Conservation (phyloP, 1,284 basidiomycete species). For the Polyporus tsugae region DNA sequence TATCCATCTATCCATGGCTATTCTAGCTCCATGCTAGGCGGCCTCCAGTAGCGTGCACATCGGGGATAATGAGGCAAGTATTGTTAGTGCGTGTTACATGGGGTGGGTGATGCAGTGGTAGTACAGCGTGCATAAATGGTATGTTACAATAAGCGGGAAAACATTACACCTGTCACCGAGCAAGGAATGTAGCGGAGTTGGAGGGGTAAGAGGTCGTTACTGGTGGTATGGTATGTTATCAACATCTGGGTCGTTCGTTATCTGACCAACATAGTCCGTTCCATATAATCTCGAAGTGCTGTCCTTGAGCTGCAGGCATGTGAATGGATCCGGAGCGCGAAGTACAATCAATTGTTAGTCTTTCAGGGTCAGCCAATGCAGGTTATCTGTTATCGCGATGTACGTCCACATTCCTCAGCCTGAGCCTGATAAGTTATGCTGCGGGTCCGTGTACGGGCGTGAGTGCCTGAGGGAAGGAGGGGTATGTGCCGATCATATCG, state of each 20-base stretch:
- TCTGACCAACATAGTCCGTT: background rate
- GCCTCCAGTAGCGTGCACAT: background rate
- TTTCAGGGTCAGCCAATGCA: background rate
- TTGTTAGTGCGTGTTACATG: background rate
- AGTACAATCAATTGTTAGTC: background rate
- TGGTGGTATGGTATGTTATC: slow-evolving; percentile 5
- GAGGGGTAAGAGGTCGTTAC: slow-evolving; percentile 3
- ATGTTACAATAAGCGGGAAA: background rate
- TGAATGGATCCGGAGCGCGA: background rate
- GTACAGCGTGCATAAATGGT: background rate
- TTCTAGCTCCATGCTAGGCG: slow-evolving; percentile 5
- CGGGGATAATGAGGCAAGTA: background rate
- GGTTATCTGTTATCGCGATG: background rate
- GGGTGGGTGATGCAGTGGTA: slow-evolving; percentile 4
- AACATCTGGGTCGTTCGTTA: background rate
- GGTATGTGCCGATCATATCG: slow-evolving; percentile 25
- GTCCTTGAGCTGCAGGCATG: background rate
- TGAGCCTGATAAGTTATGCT: background rate
- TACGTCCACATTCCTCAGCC: background rate
- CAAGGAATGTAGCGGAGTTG: slow-evolving; percentile 6
- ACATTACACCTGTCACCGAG: background rate
- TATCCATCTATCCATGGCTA: slow-evolving; percentile 28
- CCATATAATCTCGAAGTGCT: slow-evolving; percentile 1
- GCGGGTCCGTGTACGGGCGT: slow-evolving; percentile 1
- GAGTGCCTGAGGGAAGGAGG: background rate